Percentiles rank a stretch among this genome's conserved stretches.
Evolutionary conservation across 306 rosid species (phyloP).

Genomic region (Luffa aegyptiaca): DNA sequence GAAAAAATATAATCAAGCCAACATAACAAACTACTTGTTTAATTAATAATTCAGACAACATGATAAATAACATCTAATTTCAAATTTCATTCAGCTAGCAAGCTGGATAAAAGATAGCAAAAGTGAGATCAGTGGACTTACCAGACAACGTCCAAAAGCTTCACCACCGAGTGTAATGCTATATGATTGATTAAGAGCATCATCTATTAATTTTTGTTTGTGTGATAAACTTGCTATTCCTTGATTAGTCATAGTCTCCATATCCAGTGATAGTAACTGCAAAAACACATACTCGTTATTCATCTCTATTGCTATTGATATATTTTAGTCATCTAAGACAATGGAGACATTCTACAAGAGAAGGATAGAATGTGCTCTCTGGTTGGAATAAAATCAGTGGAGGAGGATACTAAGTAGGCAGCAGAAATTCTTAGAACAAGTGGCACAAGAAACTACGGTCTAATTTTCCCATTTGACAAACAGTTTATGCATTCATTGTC

Average conservation of each 20-base stretch:
- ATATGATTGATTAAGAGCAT: slow-evolving; percentile 42
- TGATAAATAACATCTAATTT: neutral
- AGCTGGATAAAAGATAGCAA: neutral
- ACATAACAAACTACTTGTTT: neutral
- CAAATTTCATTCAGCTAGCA: neutral
- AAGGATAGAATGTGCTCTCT: neutral
- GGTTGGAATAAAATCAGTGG: neutral
- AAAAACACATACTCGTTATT: slow-evolving; percentile 13
- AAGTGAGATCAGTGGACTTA: slow-evolving; percentile 19
- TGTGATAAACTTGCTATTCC: slow-evolving; percentile 52
- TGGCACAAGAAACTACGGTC: neutral
- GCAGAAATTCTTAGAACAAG: neutral
- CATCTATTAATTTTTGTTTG: slow-evolving; percentile 56
- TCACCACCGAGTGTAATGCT: slow-evolving; percentile 60
- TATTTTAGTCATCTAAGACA: neutral
- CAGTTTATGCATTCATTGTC: neutral
- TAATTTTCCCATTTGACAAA: neutral
- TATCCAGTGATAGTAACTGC: slow-evolving; percentile 61
- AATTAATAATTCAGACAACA: neutral
- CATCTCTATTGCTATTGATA: neutral
- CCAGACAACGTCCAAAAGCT: slow-evolving; percentile 66
- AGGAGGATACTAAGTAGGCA: neutral
- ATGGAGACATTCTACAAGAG: neutral
- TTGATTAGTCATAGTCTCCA: slow-evolving; percentile 44
- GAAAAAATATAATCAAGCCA: neutral